Evolutionary conservation across 768 basidiomycete genomes (phyloP).

Genomic region (Mycena metata): DNA sequence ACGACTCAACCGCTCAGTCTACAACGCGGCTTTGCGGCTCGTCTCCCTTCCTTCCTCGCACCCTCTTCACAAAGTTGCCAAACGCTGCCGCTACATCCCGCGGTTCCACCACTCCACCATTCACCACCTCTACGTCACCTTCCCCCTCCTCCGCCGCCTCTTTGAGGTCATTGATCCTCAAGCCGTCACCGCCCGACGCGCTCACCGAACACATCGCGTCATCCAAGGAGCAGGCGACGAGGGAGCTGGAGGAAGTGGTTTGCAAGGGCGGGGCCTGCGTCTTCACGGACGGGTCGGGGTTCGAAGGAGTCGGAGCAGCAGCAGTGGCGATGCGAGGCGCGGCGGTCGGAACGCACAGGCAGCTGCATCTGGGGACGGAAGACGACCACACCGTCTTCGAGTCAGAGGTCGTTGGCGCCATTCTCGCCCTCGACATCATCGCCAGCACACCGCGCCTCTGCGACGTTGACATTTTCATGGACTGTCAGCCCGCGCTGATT

Average conservation of each 20-base stretch:
- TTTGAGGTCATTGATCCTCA: neutral
- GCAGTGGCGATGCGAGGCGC: constrained; percentile 30
- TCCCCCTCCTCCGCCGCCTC: neutral
- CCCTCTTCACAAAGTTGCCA: no score
- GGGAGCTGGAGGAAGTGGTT: neutral
- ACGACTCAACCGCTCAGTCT: no score
- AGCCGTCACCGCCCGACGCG: neutral
- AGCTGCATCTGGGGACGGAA: constrained; percentile 5
- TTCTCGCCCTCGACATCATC: constrained; percentile 30
- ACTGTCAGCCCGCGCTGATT: constrained; percentile 36
- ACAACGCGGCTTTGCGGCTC: no score
- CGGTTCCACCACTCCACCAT: no score
- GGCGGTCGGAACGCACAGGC: constrained; percentile 7
- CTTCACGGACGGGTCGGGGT: constrained; percentile 36
- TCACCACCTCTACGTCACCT: neutral
- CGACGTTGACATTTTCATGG: constrained; percentile 7
- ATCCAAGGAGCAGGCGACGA: neutral
- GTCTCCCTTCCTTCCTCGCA: no score
- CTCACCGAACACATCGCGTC: neutral
- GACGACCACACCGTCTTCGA: constrained; percentile 37
- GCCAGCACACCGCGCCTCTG: neutral
- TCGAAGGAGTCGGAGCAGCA: neutral
- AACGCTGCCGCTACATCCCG: no score
- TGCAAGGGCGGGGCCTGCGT: constrained; percentile 4
- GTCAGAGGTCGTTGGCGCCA: constrained; percentile 32